These are phyloP conservation scores for Apiospora marii DNA, from an alignment of 2,329 filamentous ascomycete species.

Conservation along the genomic window DNA sequence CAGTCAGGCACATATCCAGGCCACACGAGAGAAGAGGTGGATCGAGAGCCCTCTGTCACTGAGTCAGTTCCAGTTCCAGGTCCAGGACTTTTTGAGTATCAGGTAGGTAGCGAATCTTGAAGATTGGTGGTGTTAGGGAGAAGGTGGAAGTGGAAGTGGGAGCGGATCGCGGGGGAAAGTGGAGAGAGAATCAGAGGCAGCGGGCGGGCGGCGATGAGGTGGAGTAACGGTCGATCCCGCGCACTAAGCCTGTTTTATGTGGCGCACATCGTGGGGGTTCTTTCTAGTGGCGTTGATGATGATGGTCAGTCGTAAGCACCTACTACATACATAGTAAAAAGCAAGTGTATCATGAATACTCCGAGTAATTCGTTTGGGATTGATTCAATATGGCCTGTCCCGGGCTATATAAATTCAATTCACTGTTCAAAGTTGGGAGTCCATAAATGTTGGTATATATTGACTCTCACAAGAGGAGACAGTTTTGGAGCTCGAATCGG, in stretches of 20 bases:
- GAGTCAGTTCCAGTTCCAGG: not conserved
- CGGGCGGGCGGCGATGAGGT: not conserved
- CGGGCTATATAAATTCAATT: too few species aligned
- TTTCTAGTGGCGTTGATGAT: not conserved
- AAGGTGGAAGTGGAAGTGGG: not conserved
- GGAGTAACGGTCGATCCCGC: conserved; percentile 11
- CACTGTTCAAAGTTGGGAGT: too few species aligned
- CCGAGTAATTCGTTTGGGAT: not conserved
- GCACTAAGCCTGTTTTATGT: conserved; percentile 17
- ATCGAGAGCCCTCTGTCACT: not conserved
- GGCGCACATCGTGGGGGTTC: not conserved
- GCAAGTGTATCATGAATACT: not conserved
- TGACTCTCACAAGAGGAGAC: not conserved
- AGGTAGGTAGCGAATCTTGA: not conserved
- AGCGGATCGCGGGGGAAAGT: conserved; percentile 5
- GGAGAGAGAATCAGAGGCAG: conserved; percentile 8
- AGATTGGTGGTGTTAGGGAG: not conserved
- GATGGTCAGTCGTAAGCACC: not conserved
- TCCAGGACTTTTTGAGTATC: not conserved
- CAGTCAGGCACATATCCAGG: not conserved
- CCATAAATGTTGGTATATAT: not conserved
- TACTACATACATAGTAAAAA: too few species aligned
- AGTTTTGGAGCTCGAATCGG: not conserved
- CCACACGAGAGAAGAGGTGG: not conserved
- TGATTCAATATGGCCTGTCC: too few species aligned